Conservation (phyloP, 805 yeast species). For the Pichia manshurica region DNA sequence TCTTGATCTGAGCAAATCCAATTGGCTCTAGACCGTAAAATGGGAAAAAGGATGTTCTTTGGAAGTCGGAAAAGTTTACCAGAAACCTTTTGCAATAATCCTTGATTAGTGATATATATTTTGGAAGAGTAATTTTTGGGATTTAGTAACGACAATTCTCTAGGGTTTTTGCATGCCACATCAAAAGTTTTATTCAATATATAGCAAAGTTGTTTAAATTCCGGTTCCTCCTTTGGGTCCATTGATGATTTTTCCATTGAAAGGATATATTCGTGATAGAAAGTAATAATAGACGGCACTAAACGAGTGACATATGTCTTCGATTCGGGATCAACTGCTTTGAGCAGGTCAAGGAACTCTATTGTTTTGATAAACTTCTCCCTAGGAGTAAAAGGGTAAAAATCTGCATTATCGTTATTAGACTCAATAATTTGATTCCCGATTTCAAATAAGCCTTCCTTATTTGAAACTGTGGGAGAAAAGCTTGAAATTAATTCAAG, state of each 20-base stretch:
- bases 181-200: conserved; percentile 12
- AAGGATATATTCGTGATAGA: neutral
- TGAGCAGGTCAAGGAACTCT: conserved; percentile 5
- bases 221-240: neutral
- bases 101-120: conserved; percentile 11
- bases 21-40: conserved; percentile 1
- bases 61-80: conserved; percentile 6
- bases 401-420: neutral
- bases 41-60: neutral
- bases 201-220: neutral
- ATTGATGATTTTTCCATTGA: neutral
- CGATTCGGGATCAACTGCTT: conserved; percentile 3
- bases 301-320: neutral
- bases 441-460: conserved; percentile 1
- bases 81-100: conserved; percentile 8
- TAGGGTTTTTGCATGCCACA: conserved; percentile 10
- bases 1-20: conserved; percentile 8
- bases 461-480: conserved; percentile 6
- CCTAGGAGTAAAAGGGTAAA: neutral
- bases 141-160: conserved; percentile 8
- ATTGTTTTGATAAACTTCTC: conserved; percentile 5
- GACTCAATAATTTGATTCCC: conserved; percentile 2
- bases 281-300: neutral
- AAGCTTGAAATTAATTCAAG: conserved; percentile 7
- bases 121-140: conserved; percentile 14